A percentile compares a stretch with the other conserved stretches of the same genome.
Conservation (phyloP, 78 protist genomes). For the Reticulomyxa filosa region DNA sequence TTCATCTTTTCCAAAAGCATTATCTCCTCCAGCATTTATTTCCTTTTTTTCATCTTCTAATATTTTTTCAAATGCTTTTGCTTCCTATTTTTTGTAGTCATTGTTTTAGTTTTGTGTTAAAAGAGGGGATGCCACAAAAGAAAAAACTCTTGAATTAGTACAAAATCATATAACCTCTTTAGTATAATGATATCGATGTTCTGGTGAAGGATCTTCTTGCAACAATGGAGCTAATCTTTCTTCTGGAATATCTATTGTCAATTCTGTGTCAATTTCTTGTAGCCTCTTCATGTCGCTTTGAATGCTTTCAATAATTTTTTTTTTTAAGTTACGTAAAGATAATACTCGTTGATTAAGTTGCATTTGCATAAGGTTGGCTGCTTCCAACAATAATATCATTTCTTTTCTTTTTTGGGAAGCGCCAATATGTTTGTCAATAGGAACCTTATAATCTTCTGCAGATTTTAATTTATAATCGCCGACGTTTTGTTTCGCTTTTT, state of each 20-base stretch:
- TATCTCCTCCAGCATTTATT: too few relatives aligned
- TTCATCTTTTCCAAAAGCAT: too few relatives aligned
- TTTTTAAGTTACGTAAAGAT: conserved; percentile 33
- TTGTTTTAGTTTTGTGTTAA: too few relatives aligned
- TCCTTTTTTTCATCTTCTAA: too few relatives aligned
- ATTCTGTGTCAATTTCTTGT: conserved; percentile 11
- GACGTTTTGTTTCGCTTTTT: conserved; percentile 16
- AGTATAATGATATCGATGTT: too few relatives aligned
- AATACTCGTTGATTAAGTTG: conserved; percentile 7
- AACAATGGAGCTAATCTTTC: too few relatives aligned
- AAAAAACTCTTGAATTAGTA: too few relatives aligned
- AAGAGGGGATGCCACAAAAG: too few relatives aligned
- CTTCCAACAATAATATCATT: conserved; percentile 30
- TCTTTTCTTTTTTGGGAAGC: conserved; percentile 39
- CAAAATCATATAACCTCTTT: too few relatives aligned
- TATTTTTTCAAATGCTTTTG: too few relatives aligned
- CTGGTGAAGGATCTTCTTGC: too few relatives aligned
- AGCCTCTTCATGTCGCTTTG: background rate
- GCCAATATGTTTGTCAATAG: conserved; percentile 31
- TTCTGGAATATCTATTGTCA: conserved; percentile 12
- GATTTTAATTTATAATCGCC: conserved; percentile 41
- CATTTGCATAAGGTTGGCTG: conserved; percentile 17
- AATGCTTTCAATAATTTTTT: conserved; percentile 5
- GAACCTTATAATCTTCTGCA: conserved; percentile 30
- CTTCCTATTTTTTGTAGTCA: too few relatives aligned